Conservation (phyloP, 441 rosid genomes). For the Gossypium schwendimanii region DNA sequence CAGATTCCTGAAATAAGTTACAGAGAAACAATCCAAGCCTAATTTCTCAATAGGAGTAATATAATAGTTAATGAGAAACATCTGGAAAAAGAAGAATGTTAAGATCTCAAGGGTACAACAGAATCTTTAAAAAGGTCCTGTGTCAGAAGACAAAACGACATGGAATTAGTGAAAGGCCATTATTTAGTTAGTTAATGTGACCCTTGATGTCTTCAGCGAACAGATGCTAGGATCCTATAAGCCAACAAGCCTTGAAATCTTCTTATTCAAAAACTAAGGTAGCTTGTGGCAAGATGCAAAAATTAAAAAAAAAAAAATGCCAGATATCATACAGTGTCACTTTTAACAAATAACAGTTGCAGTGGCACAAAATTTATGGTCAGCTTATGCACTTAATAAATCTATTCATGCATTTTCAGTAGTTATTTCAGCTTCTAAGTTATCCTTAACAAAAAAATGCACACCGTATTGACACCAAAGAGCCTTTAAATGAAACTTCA, state of each 20-base stretch:
- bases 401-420: background rate
- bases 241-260: background rate
- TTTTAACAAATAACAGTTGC: background rate
- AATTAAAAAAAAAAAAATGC: background rate
- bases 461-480: background rate
- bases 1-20: slow-evolving; percentile 41
- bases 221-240: background rate
- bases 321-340: background rate
- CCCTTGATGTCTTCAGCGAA: background rate
- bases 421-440: background rate
- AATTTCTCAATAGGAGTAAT: slow-evolving; percentile 21
- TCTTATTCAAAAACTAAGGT: background rate
- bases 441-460: background rate
- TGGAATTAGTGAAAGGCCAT: background rate
- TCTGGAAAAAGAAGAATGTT: background rate
- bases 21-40: slow-evolving; percentile 16
- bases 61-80: background rate
- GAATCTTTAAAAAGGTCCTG: background rate
- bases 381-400: background rate
- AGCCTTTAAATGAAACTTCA: background rate
- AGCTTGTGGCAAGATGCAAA: background rate
- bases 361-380: background rate
- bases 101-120: background rate
- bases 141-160: background rate
- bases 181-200: background rate